These are phyloP conservation scores for Syzygium malaccense DNA, from an alignment of 441 rosid species.

Conservation along the genomic window DNA sequence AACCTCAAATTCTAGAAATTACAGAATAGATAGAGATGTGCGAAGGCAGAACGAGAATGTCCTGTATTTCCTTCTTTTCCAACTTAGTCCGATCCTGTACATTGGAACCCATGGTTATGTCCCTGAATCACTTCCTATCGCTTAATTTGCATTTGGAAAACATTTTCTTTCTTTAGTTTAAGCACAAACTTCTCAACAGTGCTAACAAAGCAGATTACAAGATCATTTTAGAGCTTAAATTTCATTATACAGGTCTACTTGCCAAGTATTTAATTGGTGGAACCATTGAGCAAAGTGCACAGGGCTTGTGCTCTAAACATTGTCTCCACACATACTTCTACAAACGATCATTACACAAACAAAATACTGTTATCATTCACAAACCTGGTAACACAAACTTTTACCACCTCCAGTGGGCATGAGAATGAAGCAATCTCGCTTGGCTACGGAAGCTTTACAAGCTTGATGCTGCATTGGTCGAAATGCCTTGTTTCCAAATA, in stretches of 20 bases:
- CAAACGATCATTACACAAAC: neutral
- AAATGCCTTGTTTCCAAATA: neutral
- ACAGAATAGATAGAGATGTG: neutral
- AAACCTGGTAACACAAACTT: neutral
- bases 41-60: neutral
- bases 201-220: neutral
- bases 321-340: neutral
- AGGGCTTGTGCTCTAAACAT: neutral
- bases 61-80: neutral
- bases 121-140: too few species aligned
- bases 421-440: neutral
- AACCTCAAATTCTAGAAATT: neutral
- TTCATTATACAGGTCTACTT: rapidly evolving
- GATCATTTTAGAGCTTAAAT: neutral
- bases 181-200: neutral
- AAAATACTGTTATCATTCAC: neutral
- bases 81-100: neutral
- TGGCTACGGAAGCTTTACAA: neutral
- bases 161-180: neutral
- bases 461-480: neutral
- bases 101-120: too few species aligned
- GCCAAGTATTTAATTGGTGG: neutral
- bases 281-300: neutral
- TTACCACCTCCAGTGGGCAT: neutral
- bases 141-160: neutral